Conservation (phyloP, 2,329 filamentous ascomycete genomes). For the Lachnellula subtilissima region DNA sequence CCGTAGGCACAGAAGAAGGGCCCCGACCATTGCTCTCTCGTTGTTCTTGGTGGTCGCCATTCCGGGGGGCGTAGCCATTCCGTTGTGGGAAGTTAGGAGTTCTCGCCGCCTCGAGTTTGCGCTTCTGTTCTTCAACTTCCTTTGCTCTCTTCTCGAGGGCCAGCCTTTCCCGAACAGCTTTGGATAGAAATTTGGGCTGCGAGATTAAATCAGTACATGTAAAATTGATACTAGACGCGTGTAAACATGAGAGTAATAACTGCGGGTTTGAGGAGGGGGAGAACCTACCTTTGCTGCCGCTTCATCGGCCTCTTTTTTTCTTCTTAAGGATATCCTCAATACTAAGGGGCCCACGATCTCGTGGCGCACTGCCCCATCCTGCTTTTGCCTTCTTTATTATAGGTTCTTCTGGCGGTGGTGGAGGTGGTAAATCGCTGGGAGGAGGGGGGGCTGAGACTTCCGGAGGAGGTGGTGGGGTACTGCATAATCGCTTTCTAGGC, state of each 20-base stretch:
- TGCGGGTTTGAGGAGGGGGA: conserved; percentile 1
- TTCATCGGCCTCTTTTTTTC: conserved; percentile 81
- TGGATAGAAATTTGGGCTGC: conserved; percentile 77
- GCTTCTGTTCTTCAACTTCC: conserved; percentile 61
- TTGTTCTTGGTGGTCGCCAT: conserved; percentile 18
- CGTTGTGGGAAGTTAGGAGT: conserved; percentile 13
- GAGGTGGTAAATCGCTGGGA: conserved; percentile 29
- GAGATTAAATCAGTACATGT: conserved; percentile 21
- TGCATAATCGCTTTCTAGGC: neutral
- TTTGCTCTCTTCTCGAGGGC: conserved; percentile 73
- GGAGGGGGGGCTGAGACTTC: conserved; percentile 27
- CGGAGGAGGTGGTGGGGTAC: conserved; percentile 31
- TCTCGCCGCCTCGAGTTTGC: conserved; percentile 35
- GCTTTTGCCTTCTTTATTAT: conserved; percentile 42
- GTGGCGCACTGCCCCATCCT: conserved; percentile 42
- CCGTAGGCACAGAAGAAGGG: conserved; percentile 54
- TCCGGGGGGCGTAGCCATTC: conserved; percentile 22
- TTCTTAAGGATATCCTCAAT: conserved; percentile 81
- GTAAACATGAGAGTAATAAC: conserved; percentile 27
- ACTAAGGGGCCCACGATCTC: conserved; percentile 55
- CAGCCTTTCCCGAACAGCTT: conserved; percentile 73
- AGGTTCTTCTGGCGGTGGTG: conserved; percentile 41
- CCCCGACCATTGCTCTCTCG: conserved; percentile 24
- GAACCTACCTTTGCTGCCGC: conserved; percentile 66
- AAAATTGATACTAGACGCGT: conserved; percentile 22